These are phyloP conservation scores for Dictyostelium purpureum DNA, from an alignment of 78 protist species.

Conservation along the genomic window DNA sequence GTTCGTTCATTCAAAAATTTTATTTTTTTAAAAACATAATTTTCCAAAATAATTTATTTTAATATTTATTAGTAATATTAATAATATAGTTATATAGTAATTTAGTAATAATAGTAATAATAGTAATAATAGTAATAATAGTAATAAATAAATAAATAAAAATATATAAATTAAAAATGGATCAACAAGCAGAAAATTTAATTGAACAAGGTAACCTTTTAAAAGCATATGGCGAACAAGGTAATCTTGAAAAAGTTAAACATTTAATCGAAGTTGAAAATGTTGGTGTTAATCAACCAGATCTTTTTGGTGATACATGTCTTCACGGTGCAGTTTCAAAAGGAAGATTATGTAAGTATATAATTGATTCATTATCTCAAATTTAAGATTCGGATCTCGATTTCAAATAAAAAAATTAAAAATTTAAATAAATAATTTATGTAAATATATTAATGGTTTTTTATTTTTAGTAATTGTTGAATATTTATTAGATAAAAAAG, in stretches of 20 bases:
- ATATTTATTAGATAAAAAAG: conserved; percentile 50
- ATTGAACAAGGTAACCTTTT: conserved; percentile 5
- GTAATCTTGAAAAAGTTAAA: conserved; percentile 27
- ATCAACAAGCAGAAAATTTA: not conserved
- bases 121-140: too few species aligned
- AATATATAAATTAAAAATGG: too few species aligned
- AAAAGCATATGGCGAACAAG: conserved; percentile 3
- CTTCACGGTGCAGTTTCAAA: conserved; percentile 48
- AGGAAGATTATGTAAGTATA: conserved; percentile 38
- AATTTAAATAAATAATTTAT: not conserved
- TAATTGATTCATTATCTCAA: not conserved
- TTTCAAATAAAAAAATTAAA: not conserved
- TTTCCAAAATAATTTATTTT: too few species aligned
- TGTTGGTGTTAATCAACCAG: conserved; percentile 28
- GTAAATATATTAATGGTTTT: not conserved
- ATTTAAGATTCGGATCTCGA: too few species aligned
- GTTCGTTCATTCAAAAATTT: too few species aligned
- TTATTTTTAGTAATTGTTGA: conserved; percentile 4
- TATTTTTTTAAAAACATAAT: too few species aligned
- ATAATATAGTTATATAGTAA: too few species aligned
- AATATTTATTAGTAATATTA: too few species aligned
- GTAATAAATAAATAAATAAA: too few species aligned
- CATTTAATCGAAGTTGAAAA: conserved; percentile 20
- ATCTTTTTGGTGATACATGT: conserved; percentile 58
- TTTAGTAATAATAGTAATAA: too few species aligned